Percentiles rank a stretch among this genome's conserved stretches.
These are phyloP conservation scores for Diaporthe batatas DNA, from an alignment of 2,329 filamentous ascomycete genomes.

Conservation along the genomic window DNA sequence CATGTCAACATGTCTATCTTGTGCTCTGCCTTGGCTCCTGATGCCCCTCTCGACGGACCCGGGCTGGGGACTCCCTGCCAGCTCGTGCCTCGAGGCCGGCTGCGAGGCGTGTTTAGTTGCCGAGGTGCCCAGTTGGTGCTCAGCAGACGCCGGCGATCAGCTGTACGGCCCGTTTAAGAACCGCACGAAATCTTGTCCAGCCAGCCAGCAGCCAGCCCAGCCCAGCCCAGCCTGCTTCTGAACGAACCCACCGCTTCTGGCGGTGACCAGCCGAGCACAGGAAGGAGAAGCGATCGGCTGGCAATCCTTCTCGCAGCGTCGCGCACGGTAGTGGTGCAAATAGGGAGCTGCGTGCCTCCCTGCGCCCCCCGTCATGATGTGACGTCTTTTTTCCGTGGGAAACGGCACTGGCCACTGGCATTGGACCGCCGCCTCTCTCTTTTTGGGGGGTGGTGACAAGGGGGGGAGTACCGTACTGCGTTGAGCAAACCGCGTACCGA, in stretches of 20 bases:
- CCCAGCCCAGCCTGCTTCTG: neutral
- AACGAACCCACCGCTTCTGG: constrained; percentile 31
- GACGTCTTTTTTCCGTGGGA: constrained; percentile 33
- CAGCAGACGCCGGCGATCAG: constrained; percentile 30
- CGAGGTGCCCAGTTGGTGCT: constrained; percentile 5
- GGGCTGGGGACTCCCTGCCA: constrained; percentile 11
- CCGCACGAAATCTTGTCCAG: constrained; percentile 10
- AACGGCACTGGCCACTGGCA: constrained; percentile 8
- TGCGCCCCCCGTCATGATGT: constrained; percentile 34
- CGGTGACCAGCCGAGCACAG: constrained; percentile 33
- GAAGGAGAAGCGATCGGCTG: constrained; percentile 29
- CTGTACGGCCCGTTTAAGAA: constrained; percentile 7
- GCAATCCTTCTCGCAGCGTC: constrained; percentile 10
- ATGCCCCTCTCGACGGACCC: neutral
- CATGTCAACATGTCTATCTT: neutral
- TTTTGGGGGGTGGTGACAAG: neutral
- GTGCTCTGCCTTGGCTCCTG: neutral
- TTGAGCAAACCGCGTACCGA: neutral
- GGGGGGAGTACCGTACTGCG: neutral
- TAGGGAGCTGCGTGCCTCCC: constrained; percentile 34
- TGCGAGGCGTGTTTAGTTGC: neutral
- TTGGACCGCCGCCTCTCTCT: neutral
- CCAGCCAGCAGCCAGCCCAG: too few species aligned
- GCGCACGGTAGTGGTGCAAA: constrained; percentile 35
- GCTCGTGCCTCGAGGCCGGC: neutral